A percentile compares a stretch with the other conserved stretches of the same genome.
Evolutionary conservation across 495 filamentous ascomycete species (phyloP).

Genomic region (Tirmania nivea): DNA sequence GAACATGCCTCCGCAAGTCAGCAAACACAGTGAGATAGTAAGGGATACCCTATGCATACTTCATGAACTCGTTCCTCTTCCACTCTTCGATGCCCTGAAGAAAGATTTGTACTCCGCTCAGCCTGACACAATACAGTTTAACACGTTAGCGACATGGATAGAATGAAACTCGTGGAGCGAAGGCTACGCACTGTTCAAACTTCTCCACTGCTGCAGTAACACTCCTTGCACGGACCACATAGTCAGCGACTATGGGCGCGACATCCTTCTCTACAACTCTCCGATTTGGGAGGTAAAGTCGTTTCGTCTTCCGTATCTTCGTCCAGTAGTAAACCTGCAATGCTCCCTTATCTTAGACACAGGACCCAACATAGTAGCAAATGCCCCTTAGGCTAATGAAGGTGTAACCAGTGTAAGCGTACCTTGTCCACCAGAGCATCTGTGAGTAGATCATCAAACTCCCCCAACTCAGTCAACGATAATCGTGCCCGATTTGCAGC

Average conservation of each 20-base stretch:
- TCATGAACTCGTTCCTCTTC: slow-evolving; percentile 63
- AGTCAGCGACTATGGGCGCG: slow-evolving; percentile 49
- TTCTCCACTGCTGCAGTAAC: slow-evolving; percentile 42
- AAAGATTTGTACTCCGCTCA: slow-evolving; percentile 4
- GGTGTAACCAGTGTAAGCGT: slow-evolving; percentile 21
- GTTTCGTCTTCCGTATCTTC: slow-evolving; percentile 79
- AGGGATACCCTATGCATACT: slow-evolving; percentile 6
- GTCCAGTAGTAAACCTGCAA: slow-evolving; percentile 83
- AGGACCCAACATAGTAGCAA: slow-evolving; percentile 4
- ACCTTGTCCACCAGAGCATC: slow-evolving; percentile 92
- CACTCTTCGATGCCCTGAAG: slow-evolving; percentile 35
- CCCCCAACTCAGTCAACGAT: slow-evolving; percentile 35
- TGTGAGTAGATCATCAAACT: slow-evolving; percentile 90
- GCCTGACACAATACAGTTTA: neutral
- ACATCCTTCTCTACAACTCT: slow-evolving; percentile 65
- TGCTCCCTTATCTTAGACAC: neutral
- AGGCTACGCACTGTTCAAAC: slow-evolving; percentile 36
- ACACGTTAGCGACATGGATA: neutral
- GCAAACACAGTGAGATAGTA: neutral
- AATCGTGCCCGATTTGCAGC: neutral
- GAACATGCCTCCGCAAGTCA: slow-evolving; percentile 40
- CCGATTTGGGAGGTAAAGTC: slow-evolving; percentile 62
- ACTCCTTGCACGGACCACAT: slow-evolving; percentile 57
- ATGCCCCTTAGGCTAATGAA: slow-evolving; percentile 11
- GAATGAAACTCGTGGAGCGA: too few relatives aligned